A percentile compares a stretch with the other conserved stretches of the same genome.
These are phyloP conservation scores for Pulchroboletus neoregius DNA, from an alignment of 1,284 basidiomycete genomes.

Conservation along the genomic window DNA sequence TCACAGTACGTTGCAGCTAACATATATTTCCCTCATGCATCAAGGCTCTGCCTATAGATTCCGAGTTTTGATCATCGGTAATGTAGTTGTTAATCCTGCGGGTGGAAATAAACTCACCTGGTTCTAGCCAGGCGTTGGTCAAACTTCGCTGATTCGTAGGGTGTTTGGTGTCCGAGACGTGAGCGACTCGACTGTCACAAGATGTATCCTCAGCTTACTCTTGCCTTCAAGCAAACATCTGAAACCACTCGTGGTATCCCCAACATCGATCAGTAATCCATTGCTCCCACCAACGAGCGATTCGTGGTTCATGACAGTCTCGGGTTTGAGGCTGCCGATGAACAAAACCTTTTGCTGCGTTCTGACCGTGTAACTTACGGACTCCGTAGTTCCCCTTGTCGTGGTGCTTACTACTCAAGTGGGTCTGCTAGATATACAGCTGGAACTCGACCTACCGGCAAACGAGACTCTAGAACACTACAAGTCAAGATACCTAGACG, in stretches of 20 bases:
- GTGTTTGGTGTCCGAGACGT: constrained; percentile 15
- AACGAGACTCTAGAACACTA: background rate
- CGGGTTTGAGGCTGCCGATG: constrained; percentile 19
- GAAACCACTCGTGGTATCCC: background rate
- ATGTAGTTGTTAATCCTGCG: constrained; percentile 6
- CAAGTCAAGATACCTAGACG: background rate
- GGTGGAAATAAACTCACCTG: background rate
- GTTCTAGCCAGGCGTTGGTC: constrained; percentile 18
- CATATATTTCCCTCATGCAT: background rate
- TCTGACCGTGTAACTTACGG: background rate
- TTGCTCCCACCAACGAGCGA: constrained; percentile 6
- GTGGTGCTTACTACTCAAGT: constrained; percentile 18
- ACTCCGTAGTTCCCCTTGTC: constrained; percentile 14
- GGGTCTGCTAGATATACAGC: constrained; percentile 5
- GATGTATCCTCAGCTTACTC: background rate
- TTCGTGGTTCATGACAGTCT: constrained; percentile 23
- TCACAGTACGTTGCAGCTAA: background rate
- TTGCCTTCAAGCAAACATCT: constrained; percentile 9
- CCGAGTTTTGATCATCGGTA: constrained; percentile 18
- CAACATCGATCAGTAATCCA: constrained; percentile 12
- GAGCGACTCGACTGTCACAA: background rate
- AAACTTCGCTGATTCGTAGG: constrained; percentile 13
- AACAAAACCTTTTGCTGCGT: background rate
- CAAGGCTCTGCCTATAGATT: constrained; percentile 7
- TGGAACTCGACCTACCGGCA: constrained; percentile 1